Percentiles rank a stretch among this genome's conserved stretches.
Evolutionary conservation across 148 eudicot genomes (phyloP).

Genomic region (Amaranthus hypochondriacus): DNA sequence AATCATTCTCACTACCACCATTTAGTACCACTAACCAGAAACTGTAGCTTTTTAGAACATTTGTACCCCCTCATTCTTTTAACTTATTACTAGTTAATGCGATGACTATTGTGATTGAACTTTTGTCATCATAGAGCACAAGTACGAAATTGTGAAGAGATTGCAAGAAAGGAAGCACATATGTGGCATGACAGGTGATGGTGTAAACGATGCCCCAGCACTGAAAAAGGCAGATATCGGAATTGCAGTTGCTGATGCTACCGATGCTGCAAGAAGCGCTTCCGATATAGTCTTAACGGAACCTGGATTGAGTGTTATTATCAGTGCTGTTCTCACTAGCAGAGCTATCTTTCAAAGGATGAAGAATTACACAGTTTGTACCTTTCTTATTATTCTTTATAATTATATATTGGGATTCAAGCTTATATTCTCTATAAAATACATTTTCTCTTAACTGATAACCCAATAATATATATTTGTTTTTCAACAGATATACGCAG

Average conservation of each 20-base stretch:
- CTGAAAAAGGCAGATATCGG: slow-evolving; percentile 76
- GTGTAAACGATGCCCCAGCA: slow-evolving; percentile 88
- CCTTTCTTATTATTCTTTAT: neutral
- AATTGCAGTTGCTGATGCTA: slow-evolving; percentile 71
- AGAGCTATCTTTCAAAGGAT: slow-evolving; percentile 77
- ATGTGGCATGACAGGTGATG: slow-evolving; percentile 90
- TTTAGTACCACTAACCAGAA: neutral
- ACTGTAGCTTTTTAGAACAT: slow-evolving; percentile 1
- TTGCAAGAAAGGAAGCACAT: slow-evolving; percentile 70
- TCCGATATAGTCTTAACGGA: slow-evolving; percentile 78
- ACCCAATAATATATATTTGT: too few species aligned
- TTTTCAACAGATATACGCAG: slow-evolving; percentile 53
- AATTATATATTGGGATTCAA: neutral
- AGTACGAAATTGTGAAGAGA: slow-evolving; percentile 72
- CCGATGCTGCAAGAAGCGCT: slow-evolving; percentile 71
- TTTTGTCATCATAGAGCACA: slow-evolving; percentile 48
- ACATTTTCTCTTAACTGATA: too few species aligned
- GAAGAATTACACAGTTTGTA: slow-evolving; percentile 72
- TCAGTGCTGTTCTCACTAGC: slow-evolving; percentile 74
- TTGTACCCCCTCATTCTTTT: neutral
- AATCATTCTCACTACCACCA: too few species aligned
- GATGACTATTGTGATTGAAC: slow-evolving; percentile 4
- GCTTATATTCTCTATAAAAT: neutral
- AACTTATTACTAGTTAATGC: neutral
- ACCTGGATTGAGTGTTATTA: slow-evolving; percentile 72